phyloP scores from a whole-genome alignment of 768 basidiomycete genomes.

The Galerina marginata region DNA sequence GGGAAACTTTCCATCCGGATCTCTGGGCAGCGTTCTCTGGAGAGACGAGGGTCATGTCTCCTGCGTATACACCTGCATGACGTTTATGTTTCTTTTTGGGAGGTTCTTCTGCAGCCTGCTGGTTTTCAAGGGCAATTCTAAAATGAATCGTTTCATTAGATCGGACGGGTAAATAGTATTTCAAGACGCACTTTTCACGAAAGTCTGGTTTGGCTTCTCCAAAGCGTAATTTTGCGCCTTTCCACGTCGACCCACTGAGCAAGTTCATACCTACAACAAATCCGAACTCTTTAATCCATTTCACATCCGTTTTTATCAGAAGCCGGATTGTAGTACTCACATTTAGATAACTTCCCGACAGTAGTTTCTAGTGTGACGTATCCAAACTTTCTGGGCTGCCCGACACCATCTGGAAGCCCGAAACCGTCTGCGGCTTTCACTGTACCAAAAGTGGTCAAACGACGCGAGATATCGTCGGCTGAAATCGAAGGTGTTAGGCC shows the following conservation, averaged over 20 bases:
- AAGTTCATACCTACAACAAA: slow-evolving; percentile 63
- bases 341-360: slow-evolving; percentile 62
- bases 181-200: slow-evolving; percentile 55
- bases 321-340: slow-evolving; percentile 44
- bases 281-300: slow-evolving; percentile 3
- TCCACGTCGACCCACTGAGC: slow-evolving; percentile 85
- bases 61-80: slow-evolving; percentile 47
- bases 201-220: slow-evolving; percentile 86
- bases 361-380: slow-evolving; percentile 76
- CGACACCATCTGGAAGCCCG: slow-evolving; percentile 65
- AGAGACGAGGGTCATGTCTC: slow-evolving; percentile 70
- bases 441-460: slow-evolving; percentile 69
- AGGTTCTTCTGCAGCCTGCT: slow-evolving; percentile 33
- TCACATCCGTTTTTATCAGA: slow-evolving; percentile 2
- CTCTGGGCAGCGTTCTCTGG: slow-evolving; percentile 56
- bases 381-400: slow-evolving; percentile 72
- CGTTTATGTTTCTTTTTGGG: slow-evolving; percentile 51
- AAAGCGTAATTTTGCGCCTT: slow-evolving; percentile 82
- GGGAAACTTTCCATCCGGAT: slow-evolving; percentile 72
- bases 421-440: slow-evolving; percentile 76
- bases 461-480: slow-evolving; percentile 56
- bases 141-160: slow-evolving; percentile 12
- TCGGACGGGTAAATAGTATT: not conserved
- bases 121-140: slow-evolving; percentile 35
- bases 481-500: slow-evolving; percentile 75